phyloP scores from a whole-genome alignment of 345 rosid species.

The Microthlaspi erraticum region DNA sequence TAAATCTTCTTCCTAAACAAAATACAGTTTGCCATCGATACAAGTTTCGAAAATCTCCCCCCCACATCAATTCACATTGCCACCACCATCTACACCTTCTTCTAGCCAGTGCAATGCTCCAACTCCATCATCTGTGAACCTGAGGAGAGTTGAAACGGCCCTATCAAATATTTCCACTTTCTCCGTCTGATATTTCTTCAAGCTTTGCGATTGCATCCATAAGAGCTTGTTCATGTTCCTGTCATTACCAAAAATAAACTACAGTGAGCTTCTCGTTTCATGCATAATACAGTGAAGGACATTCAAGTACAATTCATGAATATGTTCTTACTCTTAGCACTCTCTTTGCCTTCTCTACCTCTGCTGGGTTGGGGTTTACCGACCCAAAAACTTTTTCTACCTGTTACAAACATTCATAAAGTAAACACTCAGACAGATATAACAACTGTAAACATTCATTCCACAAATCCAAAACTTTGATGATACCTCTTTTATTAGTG shows the following conservation, averaged over 20 bases:
- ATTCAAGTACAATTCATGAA: not conserved
- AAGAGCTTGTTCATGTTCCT: constrained; percentile 96
- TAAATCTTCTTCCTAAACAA: constrained; percentile 37
- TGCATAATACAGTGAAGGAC: not conserved
- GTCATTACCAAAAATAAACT: constrained; percentile 29
- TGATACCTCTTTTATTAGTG: constrained; percentile 83
- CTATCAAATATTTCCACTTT: constrained; percentile 77
- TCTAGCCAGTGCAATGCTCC: constrained; percentile 33
- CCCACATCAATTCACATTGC: constrained; percentile 29
- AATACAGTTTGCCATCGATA: constrained; percentile 39
- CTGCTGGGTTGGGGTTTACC: constrained; percentile 66
- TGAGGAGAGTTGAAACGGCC: constrained; percentile 22
- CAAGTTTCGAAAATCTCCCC: constrained; percentile 32
- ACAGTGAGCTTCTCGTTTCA: constrained; percentile 19
- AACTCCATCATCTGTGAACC: constrained; percentile 40
- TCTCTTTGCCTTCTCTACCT: constrained; percentile 87
- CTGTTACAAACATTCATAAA: constrained; percentile 48
- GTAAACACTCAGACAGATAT: not conserved
- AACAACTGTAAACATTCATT: not conserved
- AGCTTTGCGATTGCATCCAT: constrained; percentile 88
- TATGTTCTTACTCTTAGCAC: constrained; percentile 65
- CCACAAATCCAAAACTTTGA: constrained; percentile 2
- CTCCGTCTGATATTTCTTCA: constrained; percentile 94
- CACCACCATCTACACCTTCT: constrained; percentile 36
- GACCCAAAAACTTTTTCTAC: constrained; percentile 83